Evolutionary conservation across 768 basidiomycete species (phyloP).

Genomic region (Hortiboletus campestris): DNA sequence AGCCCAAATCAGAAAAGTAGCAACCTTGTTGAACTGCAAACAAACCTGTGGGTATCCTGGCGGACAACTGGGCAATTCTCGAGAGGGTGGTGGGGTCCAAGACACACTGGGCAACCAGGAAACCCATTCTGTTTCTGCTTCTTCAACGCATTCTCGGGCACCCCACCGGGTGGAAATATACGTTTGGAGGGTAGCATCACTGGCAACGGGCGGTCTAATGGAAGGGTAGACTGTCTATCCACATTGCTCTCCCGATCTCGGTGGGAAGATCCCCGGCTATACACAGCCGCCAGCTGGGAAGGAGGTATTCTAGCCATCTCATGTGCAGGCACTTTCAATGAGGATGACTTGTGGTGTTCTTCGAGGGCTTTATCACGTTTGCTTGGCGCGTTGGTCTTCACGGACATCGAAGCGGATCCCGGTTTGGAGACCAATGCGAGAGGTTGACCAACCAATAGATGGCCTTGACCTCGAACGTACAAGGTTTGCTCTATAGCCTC

Average conservation of each 20-base stretch:
- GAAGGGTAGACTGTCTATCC: background rate
- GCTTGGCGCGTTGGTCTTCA: conserved; percentile 8
- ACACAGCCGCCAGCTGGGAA: background rate
- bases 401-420: conserved; percentile 9
- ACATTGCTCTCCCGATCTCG: background rate
- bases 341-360: background rate
- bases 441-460: conserved; percentile 63
- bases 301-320: background rate
- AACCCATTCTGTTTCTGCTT: conserved; percentile 33
- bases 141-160: conserved; percentile 33
- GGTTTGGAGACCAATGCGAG: conserved; percentile 48
- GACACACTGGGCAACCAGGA: conserved; percentile 49
- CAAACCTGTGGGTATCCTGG: conserved; percentile 55
- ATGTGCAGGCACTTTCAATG: background rate
- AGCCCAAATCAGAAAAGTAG: conserved; percentile 7
- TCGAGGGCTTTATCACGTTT: background rate
- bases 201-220: background rate
- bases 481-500: conserved; percentile 67
- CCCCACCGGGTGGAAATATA: conserved; percentile 30
- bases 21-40: background rate
- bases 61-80: conserved; percentile 56
- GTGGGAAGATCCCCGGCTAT: background rate
- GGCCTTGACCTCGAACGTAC: conserved; percentile 49
- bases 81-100: conserved; percentile 42
- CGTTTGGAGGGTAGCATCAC: conserved; percentile 35